Conservation (phyloP, 2,329 filamentous ascomycete genomes). For the Helotiales sp. region DNA sequence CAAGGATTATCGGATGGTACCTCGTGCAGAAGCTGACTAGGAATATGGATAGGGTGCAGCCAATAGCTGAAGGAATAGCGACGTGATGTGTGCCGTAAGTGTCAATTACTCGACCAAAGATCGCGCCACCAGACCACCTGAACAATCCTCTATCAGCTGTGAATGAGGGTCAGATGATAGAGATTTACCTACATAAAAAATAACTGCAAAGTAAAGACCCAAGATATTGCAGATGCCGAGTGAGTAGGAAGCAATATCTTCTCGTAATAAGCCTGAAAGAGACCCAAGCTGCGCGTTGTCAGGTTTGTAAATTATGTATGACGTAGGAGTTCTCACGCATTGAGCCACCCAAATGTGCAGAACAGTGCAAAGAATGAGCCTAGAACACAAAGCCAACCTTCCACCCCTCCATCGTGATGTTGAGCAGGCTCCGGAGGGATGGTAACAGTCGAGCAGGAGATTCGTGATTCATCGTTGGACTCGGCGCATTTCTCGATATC, state of each 20-base stretch:
- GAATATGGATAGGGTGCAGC: slow-evolving; percentile 62
- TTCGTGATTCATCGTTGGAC: background rate
- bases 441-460: background rate
- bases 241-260: slow-evolving; percentile 45
- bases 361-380: slow-evolving; percentile 46
- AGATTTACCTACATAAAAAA: slow-evolving; percentile 44
- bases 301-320: background rate
- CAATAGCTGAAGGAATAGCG: slow-evolving; percentile 49
- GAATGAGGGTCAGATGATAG: background rate
- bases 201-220: slow-evolving; percentile 57
- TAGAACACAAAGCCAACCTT: slow-evolving; percentile 56
- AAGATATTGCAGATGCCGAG: slow-evolving; percentile 54
- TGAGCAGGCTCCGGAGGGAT: background rate
- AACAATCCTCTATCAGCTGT: background rate
- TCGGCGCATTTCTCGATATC: background rate
- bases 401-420: slow-evolving; percentile 51
- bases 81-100: slow-evolving; percentile 59
- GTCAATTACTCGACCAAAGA: slow-evolving; percentile 64
- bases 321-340: slow-evolving; percentile 31
- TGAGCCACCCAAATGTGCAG: slow-evolving; percentile 48
- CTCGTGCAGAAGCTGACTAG: slow-evolving; percentile 58
- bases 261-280: slow-evolving; percentile 60
- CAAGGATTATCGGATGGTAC: slow-evolving; percentile 54
- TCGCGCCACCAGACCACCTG: slow-evolving; percentile 46
- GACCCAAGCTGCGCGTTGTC: slow-evolving; percentile 39